These are phyloP conservation scores for Rhizomucor pusillus DNA, from an alignment of 371 early-diverging fungal genomes.

Conservation along the genomic window DNA sequence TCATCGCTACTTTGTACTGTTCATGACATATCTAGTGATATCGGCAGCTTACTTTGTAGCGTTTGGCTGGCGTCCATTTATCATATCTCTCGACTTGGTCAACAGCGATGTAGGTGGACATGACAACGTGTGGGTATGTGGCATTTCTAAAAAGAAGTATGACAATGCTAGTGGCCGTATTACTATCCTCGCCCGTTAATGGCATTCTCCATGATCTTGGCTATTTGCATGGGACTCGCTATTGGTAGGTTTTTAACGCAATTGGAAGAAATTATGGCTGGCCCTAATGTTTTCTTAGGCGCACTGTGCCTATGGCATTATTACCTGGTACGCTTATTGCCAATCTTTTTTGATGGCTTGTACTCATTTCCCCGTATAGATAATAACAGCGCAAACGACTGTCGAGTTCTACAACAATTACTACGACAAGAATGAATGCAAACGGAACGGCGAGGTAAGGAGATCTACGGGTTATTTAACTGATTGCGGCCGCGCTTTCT, in stretches of 20 bases:
- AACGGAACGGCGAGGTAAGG: constrained; percentile 48
- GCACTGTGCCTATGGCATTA: constrained; percentile 59
- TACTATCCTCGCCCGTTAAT: constrained; percentile 55
- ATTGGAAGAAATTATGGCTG: constrained; percentile 18
- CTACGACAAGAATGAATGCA: constrained; percentile 48
- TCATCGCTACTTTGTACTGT: constrained; percentile 81
- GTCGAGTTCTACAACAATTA: constrained; percentile 60
- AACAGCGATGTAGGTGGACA: constrained; percentile 38
- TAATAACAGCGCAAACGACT: constrained; percentile 62
- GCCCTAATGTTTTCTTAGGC: constrained; percentile 25
- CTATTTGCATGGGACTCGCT: constrained; percentile 60
- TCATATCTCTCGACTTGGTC: constrained; percentile 47
- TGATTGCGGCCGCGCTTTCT: too few species aligned
- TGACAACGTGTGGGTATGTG: neutral
- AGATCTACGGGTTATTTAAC: too few species aligned
- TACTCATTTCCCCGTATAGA: constrained; percentile 23
- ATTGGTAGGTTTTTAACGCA: constrained; percentile 38
- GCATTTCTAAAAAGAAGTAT: neutral
- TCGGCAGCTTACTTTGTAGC: constrained; percentile 63
- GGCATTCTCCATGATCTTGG: constrained; percentile 56
- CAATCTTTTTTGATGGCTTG: too few species aligned
- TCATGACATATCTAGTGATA: constrained; percentile 65
- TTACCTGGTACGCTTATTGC: constrained; percentile 53
- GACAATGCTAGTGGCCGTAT: constrained; percentile 53
- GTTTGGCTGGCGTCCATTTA: constrained; percentile 58